Conservation (phyloP, 2,329 filamentous ascomycete genomes). For the Clonostachys byssicola region DNA sequence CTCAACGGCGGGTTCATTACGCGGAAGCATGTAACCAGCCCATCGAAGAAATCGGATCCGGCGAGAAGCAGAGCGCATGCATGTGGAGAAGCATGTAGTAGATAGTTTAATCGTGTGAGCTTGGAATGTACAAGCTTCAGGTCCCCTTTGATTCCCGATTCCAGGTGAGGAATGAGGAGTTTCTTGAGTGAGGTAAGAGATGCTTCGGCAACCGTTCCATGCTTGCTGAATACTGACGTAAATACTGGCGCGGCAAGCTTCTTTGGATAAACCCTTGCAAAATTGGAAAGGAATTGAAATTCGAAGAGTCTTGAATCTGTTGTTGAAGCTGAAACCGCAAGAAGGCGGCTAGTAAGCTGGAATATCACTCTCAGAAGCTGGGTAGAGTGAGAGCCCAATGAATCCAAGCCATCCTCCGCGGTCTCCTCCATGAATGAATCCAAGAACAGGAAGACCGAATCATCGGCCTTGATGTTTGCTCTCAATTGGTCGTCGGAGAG, state of each 20-base stretch:
- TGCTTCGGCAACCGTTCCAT: conserved; percentile 43
- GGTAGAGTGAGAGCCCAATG: conserved; percentile 26
- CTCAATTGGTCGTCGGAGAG: conserved; percentile 53
- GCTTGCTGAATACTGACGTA: conserved; percentile 40
- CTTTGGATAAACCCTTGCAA: conserved; percentile 64
- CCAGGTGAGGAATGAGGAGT: conserved; percentile 56
- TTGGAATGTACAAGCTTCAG: conserved; percentile 48
- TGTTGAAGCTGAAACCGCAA: conserved; percentile 34
- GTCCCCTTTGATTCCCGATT: conserved; percentile 53
- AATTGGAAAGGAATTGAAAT: conserved; percentile 65
- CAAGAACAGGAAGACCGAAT: conserved; percentile 61
- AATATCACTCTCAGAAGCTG: conserved; percentile 53
- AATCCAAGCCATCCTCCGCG: conserved; percentile 26
- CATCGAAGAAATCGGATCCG: conserved; percentile 84
- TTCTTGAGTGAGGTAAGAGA: conserved; percentile 58
- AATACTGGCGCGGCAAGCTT: conserved; percentile 52
- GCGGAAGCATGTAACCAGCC: conserved; percentile 61
- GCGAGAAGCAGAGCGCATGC: conserved; percentile 65
- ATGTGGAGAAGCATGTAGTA: conserved; percentile 58
- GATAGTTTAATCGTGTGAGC: conserved; percentile 55
- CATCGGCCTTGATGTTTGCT: conserved; percentile 44
- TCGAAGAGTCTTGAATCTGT: conserved; percentile 25
- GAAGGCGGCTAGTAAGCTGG: neutral
- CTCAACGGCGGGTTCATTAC: conserved; percentile 60
- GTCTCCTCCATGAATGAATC: conserved; percentile 59